Evolutionary conservation across 805 yeast genomes (phyloP), one percentile per base, ranked within the genome.

Genomic region (Tetrapisispora nanseiensis): DNA sequence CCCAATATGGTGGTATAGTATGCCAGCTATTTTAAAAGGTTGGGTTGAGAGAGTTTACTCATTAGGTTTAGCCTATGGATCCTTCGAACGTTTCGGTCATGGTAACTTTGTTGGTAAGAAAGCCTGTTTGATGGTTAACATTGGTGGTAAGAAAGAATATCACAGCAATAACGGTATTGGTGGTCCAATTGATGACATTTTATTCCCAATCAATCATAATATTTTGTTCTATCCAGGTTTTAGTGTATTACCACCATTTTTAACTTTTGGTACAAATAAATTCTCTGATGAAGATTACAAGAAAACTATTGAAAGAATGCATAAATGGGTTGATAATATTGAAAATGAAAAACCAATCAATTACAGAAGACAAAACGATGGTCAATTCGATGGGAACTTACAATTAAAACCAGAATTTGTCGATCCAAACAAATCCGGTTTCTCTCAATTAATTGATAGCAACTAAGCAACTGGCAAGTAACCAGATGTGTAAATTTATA

Each of bases 11-110:
- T 59, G 63, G 63, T 57, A 44, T 40, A 28, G 46, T 5, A 47
- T 59, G 57, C 63, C 61, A 12, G 61, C 62, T n/a, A 57, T 57
- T 27, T 37, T 59, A 21, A 59, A 55, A 30, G 62, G 63, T 12
- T 59, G 61, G 59, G 38, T 59, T 24, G 62, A 55, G 3, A 44
- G 61, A 26, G 61, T 53, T 4, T 51, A 30, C 33, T 39, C 57
- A 7, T 43, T 33, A 32, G 56, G 52, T 13, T 45, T 54, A 19
- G 60, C 49, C 3, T 57, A 51, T 24, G 56, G 54, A 13, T 36
- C 45, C 22, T 56, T 54, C 12, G 47, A 37, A 21, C 42, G 54
- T 11, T 51, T 46, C 41, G 56, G 55, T 23, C 51, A 51, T 16
- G 55, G 56, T 6, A 21, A 16, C 2, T 44, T 54, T 16, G 39